phyloP scores from a whole-genome alignment of 768 basidiomycete species.

The Mycena leptocephala region DNA sequence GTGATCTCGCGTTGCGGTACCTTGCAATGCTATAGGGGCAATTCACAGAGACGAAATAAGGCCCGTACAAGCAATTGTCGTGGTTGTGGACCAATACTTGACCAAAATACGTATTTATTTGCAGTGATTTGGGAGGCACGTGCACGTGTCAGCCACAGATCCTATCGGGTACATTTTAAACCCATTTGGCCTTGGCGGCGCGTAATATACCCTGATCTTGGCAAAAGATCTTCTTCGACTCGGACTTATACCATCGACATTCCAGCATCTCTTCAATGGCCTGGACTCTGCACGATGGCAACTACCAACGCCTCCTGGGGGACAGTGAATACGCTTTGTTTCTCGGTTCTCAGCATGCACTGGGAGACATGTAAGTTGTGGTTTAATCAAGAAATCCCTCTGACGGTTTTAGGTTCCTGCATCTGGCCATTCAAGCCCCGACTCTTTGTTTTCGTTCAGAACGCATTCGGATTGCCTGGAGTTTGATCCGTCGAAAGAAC shows the following conservation, averaged over 20 bases:
- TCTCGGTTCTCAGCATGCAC: slow-evolving; percentile 47
- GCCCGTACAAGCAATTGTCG: too few species aligned
- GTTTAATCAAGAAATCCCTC: too few species aligned
- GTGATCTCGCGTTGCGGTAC: too few species aligned
- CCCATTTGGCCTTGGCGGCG: too few species aligned
- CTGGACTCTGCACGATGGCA: slow-evolving; percentile 23
- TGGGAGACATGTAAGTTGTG: slow-evolving; percentile 53
- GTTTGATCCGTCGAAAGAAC: slow-evolving; percentile 70
- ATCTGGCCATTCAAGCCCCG: slow-evolving; percentile 42
- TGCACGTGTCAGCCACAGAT: background rate
- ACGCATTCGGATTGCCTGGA: slow-evolving; percentile 70
- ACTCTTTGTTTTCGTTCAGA: slow-evolving; percentile 34
- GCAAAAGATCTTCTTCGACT: background rate
- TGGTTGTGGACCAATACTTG: too few species aligned
- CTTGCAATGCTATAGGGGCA: too few species aligned
- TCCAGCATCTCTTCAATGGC: slow-evolving; percentile 23
- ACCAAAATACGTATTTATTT: too few species aligned
- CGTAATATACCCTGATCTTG: too few species aligned
- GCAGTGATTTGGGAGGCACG: background rate
- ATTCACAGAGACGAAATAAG: too few species aligned
- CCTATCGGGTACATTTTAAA: too few species aligned
- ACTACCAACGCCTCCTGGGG: slow-evolving; percentile 44
- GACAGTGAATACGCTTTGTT: slow-evolving; percentile 52
- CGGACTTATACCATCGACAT: background rate
- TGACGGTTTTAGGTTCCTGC: slow-evolving; percentile 17